phyloP scores from a whole-genome alignment of 106 monocot species.

The Platanthera zijinensis region DNA sequence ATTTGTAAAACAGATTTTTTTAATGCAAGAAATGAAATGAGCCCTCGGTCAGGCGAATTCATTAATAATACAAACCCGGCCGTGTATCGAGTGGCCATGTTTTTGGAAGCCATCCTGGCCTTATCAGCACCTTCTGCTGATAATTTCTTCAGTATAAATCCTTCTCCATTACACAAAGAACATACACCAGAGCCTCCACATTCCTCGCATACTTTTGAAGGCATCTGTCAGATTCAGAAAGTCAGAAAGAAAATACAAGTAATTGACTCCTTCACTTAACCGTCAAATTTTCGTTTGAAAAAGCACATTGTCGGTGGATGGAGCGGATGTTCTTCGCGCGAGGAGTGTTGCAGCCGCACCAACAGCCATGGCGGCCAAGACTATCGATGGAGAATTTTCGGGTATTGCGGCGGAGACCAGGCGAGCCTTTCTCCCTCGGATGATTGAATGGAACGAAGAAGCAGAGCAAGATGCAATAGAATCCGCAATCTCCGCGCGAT shows the following conservation, averaged over 20 bases:
- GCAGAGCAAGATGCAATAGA: not conserved
- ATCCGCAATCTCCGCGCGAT: not conserved
- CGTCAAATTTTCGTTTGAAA: not conserved
- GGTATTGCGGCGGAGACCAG: slow-evolving; percentile 40
- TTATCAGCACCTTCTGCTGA: slow-evolving; percentile 62
- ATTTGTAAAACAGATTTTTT: too few relatives aligned
- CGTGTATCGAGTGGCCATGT: slow-evolving; percentile 82
- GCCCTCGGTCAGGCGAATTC: not conserved
- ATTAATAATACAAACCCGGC: slow-evolving; percentile 40
- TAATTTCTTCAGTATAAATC: slow-evolving; percentile 76
- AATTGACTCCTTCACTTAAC: not conserved
- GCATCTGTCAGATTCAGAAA: slow-evolving; percentile 34
- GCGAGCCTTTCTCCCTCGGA: slow-evolving; percentile 6
- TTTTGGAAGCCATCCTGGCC: slow-evolving; percentile 74
- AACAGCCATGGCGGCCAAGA: slow-evolving; percentile 50
- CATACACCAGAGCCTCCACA: slow-evolving; percentile 90
- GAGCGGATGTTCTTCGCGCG: slow-evolving; percentile 35
- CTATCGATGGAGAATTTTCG: slow-evolving; percentile 52
- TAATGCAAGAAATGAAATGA: too few relatives aligned
- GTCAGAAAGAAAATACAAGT: slow-evolving; percentile 2
- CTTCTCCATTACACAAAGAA: slow-evolving; percentile 78
- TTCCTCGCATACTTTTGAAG: slow-evolving; percentile 53
- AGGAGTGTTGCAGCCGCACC: slow-evolving; percentile 61
- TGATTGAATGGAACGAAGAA: not conserved
- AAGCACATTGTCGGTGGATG: slow-evolving; percentile 22